A percentile compares a stretch with the other conserved stretches of the same genome.
These are phyloP conservation scores for Hymenoscyphus fructigenus DNA, from an alignment of 2,329 filamentous ascomycete genomes.

Conservation along the genomic window DNA sequence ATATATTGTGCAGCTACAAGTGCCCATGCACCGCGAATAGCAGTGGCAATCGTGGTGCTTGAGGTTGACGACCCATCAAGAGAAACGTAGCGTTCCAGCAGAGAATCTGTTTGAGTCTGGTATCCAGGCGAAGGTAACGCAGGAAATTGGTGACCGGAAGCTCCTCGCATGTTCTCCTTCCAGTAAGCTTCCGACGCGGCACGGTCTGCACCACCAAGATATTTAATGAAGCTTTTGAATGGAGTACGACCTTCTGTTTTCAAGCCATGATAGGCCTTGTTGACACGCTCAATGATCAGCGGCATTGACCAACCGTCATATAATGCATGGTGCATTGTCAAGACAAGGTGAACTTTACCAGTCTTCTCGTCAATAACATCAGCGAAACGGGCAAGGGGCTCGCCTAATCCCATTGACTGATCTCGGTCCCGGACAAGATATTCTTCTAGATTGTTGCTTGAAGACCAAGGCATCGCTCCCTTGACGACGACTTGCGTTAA, in stretches of 20 bases:
- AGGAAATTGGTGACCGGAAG: conserved; percentile 50
- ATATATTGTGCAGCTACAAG: conserved; percentile 42
- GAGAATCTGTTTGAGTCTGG: conserved; percentile 43
- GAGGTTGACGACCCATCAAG: conserved; percentile 16
- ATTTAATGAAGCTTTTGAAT: conserved; percentile 50
- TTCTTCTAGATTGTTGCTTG: conserved; percentile 26
- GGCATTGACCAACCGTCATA: conserved; percentile 55
- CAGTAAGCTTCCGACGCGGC: conserved; percentile 46
- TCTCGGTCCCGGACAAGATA: conserved; percentile 23
- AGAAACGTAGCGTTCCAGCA: conserved; percentile 43
- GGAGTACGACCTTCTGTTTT: conserved; percentile 32
- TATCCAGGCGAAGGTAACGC: conserved; percentile 47
- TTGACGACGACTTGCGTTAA: conserved; percentile 29
- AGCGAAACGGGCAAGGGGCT: conserved; percentile 27
- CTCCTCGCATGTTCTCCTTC: conserved; percentile 45
- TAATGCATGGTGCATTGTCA: conserved; percentile 55
- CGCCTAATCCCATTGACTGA: conserved; percentile 32
- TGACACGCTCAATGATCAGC: conserved; percentile 34
- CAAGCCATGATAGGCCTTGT: conserved; percentile 23
- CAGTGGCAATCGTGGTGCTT: conserved; percentile 25
- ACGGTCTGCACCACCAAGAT: conserved; percentile 44
- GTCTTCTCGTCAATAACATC: conserved; percentile 20
- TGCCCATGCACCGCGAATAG: conserved; percentile 41
- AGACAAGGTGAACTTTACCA: conserved; percentile 44
- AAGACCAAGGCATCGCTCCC: conserved; percentile 23